phyloP scores from a whole-genome alignment of 805 yeast genomes.

The Scheffersomyces amazonensis region DNA sequence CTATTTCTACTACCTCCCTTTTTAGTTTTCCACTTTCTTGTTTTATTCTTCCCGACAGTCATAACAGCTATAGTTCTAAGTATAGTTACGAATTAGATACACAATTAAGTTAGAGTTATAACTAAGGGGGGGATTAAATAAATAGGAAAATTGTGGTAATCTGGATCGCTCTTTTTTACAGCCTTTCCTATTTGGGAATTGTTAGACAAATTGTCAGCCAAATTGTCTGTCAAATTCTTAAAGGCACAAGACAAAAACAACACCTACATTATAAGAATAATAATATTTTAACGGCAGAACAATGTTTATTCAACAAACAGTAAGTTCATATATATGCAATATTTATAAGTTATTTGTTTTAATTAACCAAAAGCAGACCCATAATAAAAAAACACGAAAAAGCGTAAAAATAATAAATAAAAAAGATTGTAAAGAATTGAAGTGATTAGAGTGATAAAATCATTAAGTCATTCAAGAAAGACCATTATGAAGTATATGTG shows the following conservation, averaged over 20 bases:
- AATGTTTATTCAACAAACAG: conserved; percentile 47
- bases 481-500: conserved; percentile 20
- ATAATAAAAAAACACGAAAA: conserved; percentile 10
- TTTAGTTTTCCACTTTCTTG: conserved; percentile 23
- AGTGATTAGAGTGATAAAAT: conserved; percentile 7
- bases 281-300: too few species aligned
- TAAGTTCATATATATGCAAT: conserved; percentile 30
- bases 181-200: background rate
- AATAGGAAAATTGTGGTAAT: too few species aligned
- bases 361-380: conserved; percentile 13
- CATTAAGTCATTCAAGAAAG: conserved; percentile 36
- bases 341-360: conserved; percentile 8
- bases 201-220: background rate
- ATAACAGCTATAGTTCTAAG: too few species aligned
- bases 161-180: conserved; percentile 2
- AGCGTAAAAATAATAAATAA: conserved; percentile 7
- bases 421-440: conserved; percentile 19
- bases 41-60: conserved; percentile 91
- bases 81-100: too few species aligned
- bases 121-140: too few species aligned
- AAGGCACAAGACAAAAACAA: too few species aligned
- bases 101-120: too few species aligned
- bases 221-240: too few species aligned
- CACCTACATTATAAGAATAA: too few species aligned
- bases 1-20: conserved; percentile 86